Evolutionary conservation across 768 basidiomycete species (phyloP).

Genomic region (Boletellus emodensis): DNA sequence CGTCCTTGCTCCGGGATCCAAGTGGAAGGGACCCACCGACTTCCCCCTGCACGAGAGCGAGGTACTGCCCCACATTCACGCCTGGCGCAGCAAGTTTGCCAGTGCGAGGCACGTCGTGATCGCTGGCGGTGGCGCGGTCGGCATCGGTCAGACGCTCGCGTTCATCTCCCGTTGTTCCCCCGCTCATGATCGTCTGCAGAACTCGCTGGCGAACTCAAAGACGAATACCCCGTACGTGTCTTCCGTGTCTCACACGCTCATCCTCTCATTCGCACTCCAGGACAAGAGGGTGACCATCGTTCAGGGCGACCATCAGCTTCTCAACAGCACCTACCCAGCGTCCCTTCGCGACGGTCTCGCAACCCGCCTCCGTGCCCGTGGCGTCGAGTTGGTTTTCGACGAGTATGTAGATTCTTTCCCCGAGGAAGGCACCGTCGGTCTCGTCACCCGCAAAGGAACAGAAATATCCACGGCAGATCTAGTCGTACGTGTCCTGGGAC

Average conservation of each 20-base stretch:
- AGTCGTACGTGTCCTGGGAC: conserved; percentile 40
- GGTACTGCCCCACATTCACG: conserved; percentile 27
- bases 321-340: conserved; percentile 53
- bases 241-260: background rate
- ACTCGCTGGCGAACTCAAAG: conserved; percentile 42
- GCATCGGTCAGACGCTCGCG: conserved; percentile 36
- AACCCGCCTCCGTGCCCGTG: conserved; percentile 38
- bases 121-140: conserved; percentile 56
- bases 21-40: conserved; percentile 47
- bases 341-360: conserved; percentile 49
- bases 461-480: conserved; percentile 48
- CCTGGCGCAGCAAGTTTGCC: conserved; percentile 32
- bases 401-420: conserved; percentile 49
- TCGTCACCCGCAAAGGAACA: conserved; percentile 51
- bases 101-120: conserved; percentile 42
- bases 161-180: background rate
- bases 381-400: conserved; percentile 47
- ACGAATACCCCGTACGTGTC: conserved; percentile 38
- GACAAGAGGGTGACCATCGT: conserved; percentile 55
- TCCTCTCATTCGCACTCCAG: conserved; percentile 16
- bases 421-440: conserved; percentile 32
- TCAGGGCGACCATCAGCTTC: conserved; percentile 48
- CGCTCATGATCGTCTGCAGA: conserved; percentile 27
- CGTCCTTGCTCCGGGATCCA: conserved; percentile 56
- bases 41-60: conserved; percentile 37